phyloP scores from a whole-genome alignment of 2,329 filamentous ascomycete species.

The Aquanectria penicillioides region DNA sequence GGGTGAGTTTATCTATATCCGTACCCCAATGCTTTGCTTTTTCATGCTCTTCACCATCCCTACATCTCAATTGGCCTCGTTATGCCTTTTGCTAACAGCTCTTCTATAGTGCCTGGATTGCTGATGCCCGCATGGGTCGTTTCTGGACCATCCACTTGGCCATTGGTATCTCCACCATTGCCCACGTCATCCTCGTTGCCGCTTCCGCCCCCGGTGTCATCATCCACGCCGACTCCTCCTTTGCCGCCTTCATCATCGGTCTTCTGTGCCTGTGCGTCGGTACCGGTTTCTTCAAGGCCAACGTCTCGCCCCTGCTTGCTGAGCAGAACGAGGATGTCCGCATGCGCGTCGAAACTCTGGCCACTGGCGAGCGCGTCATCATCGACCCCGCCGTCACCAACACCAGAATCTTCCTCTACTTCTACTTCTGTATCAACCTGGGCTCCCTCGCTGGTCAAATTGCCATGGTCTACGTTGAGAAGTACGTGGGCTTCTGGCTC shows the following conservation, averaged over 20 bases:
- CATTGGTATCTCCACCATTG: slow-evolving; percentile 71
- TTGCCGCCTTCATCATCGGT: slow-evolving; percentile 77
- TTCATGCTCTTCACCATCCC: neutral
- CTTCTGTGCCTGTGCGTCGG: slow-evolving; percentile 65
- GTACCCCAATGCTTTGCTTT: neutral
- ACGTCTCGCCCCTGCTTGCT: slow-evolving; percentile 77
- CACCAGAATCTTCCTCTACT: slow-evolving; percentile 74
- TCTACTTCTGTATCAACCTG: slow-evolving; percentile 69
- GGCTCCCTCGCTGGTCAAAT: slow-evolving; percentile 69
- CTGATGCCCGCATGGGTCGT: slow-evolving; percentile 77
- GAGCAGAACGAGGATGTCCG: slow-evolving; percentile 73
- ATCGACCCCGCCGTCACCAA: slow-evolving; percentile 76
- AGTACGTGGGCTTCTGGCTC: slow-evolving; percentile 81
- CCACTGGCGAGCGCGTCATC: slow-evolving; percentile 73
- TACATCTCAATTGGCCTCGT: slow-evolving; percentile 9
- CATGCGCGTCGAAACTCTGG: slow-evolving; percentile 65
- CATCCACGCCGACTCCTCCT: slow-evolving; percentile 62
- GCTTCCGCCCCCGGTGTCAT: slow-evolving; percentile 73
- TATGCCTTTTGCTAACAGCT: too few relatives aligned
- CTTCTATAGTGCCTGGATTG: slow-evolving; percentile 64
- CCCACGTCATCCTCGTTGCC: slow-evolving; percentile 73
- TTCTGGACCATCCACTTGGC: slow-evolving; percentile 79
- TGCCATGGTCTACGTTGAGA: slow-evolving; percentile 77
- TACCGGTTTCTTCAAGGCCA: slow-evolving; percentile 84
- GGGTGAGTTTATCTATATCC: slow-evolving; percentile 52